phyloP scores from a whole-genome alignment of 2,329 filamentous ascomycete species.

The Aspergillus sp. region DNA sequence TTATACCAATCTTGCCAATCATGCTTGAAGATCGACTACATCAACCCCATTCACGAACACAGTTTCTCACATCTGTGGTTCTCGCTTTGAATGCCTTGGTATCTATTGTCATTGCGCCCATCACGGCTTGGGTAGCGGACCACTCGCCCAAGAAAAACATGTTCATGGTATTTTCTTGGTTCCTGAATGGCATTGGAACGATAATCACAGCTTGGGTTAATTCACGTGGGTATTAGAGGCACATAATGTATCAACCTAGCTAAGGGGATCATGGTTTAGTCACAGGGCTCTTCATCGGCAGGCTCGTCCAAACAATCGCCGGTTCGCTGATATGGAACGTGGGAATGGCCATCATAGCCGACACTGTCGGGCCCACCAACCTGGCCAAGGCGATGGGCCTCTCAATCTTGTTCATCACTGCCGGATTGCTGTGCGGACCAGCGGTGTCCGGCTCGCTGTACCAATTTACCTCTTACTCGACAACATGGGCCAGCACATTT shows the following conservation, averaged over 20 bases:
- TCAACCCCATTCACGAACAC: background rate
- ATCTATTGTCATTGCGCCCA: background rate
- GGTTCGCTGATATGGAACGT: conserved; percentile 7
- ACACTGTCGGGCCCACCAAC: background rate
- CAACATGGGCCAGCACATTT: conserved; percentile 24
- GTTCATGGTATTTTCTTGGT: background rate
- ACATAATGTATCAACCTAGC: background rate
- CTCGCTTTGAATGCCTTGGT: background rate
- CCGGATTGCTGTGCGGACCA: conserved; percentile 25
- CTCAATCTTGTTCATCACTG: background rate
- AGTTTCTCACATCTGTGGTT: background rate
- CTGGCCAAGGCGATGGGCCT: background rate
- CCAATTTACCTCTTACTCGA: conserved; percentile 26
- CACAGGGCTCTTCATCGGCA: background rate
- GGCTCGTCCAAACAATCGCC: conserved; percentile 5
- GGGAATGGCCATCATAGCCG: conserved; percentile 4
- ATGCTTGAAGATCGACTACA: background rate
- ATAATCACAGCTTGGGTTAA: background rate
- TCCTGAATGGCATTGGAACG: background rate
- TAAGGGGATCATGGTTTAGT: background rate
- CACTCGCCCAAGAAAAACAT: background rate
- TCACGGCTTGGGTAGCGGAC: background rate
- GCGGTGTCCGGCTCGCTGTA: conserved; percentile 25
- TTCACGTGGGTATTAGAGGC: background rate
- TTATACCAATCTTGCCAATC: conserved; percentile 3